phyloP scores from a whole-genome alignment of 1,284 basidiomycete species.

The Ganoderma resinaceum region DNA sequence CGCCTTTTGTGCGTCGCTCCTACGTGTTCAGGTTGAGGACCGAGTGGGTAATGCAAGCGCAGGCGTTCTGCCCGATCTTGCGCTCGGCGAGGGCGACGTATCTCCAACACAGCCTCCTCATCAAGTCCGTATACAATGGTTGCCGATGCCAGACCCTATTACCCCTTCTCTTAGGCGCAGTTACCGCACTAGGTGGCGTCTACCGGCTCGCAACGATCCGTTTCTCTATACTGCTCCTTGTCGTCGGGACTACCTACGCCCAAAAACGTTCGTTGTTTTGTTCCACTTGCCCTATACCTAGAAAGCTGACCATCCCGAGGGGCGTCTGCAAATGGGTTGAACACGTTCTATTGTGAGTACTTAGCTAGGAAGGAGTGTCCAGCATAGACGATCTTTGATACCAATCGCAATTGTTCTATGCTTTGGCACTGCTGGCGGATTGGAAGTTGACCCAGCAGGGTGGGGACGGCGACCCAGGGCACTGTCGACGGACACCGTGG shows the following conservation, averaged over 20 bases:
- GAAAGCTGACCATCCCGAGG: not conserved
- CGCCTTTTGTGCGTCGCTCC: slow-evolving; percentile 2
- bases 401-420: not conserved
- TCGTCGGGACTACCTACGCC: not conserved
- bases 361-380: not conserved
- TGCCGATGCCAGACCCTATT: slow-evolving; percentile 4
- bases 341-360: not conserved
- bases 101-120: slow-evolving; percentile 16
- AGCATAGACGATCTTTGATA: not conserved
- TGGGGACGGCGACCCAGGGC: not conserved
- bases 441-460: not conserved
- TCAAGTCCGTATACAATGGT: slow-evolving; percentile 2
- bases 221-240: not conserved
- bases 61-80: slow-evolving; percentile 13
- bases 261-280: not conserved
- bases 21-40: not conserved
- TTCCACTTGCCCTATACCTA: not conserved
- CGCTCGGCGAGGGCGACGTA: slow-evolving; percentile 19
- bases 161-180: not conserved
- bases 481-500: not conserved
- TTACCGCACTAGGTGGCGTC: not conserved
- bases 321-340: not conserved
- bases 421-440: not conserved
- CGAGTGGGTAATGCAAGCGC: not conserved
- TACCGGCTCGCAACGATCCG: not conserved